Evolutionary conservation across 164 flowering plant genomes (phyloP).

Genomic region (Paratinospora sagittata): DNA sequence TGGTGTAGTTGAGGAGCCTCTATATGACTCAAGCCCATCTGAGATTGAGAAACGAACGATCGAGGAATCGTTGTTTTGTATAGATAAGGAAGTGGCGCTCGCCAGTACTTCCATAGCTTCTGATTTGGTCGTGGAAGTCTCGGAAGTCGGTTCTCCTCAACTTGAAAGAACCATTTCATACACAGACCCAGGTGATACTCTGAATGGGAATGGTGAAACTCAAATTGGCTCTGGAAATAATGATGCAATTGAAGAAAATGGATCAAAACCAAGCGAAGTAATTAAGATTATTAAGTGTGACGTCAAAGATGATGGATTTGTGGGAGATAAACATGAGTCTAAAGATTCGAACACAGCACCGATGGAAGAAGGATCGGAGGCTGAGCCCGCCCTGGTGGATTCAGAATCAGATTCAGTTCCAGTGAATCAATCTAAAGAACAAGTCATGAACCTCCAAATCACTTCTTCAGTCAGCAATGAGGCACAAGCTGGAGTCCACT

Average conservation of each 20-base stretch:
- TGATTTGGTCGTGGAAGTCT: conserved; percentile 31
- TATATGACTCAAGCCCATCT: conserved; percentile 69
- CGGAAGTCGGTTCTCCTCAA: conserved; percentile 26
- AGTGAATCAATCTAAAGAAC: conserved; percentile 12
- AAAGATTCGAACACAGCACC: conserved; percentile 10
- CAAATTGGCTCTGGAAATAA: conserved; percentile 15
- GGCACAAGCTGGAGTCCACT: neutral
- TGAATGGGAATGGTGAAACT: conserved; percentile 10
- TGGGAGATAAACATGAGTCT: neutral
- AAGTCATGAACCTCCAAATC: conserved; percentile 5
- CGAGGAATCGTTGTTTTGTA: conserved; percentile 13
- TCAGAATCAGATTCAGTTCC: conserved; percentile 11
- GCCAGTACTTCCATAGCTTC: conserved; percentile 31
- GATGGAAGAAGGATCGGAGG: conserved; percentile 1
- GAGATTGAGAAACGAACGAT: conserved; percentile 27
- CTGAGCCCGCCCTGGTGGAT: conserved; percentile 9
- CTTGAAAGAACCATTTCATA: conserved; percentile 15
- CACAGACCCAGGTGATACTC: conserved; percentile 7
- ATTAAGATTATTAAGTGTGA: conserved; percentile 11
- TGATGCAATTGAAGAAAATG: conserved; percentile 25
- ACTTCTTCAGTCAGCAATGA: conserved; percentile 13
- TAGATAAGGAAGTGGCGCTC: conserved; percentile 17
- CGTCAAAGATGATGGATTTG: conserved; percentile 13
- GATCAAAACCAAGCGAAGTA: conserved; percentile 15
- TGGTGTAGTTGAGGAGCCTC: conserved; percentile 40